These are phyloP conservation scores for Pythium diclinum DNA, from an alignment of 352 stramenopile genomes.

Conservation along the genomic window DNA sequence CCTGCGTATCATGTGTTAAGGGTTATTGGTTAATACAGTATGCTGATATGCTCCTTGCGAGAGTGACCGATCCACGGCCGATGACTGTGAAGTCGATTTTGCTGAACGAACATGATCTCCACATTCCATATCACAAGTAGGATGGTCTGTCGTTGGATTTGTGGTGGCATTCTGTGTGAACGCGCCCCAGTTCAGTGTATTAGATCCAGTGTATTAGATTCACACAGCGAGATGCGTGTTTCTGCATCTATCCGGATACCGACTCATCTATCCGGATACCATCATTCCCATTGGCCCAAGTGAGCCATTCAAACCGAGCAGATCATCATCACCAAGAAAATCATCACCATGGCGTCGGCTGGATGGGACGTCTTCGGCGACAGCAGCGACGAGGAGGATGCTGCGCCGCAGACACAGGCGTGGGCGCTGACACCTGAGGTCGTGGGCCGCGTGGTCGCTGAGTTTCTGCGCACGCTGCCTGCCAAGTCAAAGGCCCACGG, in stretches of 20 bases:
- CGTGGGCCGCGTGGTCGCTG: background rate
- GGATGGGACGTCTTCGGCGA: slow-evolving; percentile 1
- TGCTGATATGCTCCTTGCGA: no score
- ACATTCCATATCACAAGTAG: no score
- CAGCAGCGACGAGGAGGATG: slow-evolving; percentile 1
- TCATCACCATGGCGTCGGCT: background rate
- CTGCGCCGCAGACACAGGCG: background rate
- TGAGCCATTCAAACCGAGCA: background rate
- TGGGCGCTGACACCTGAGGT: background rate
- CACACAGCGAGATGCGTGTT: background rate
- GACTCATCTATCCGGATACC: background rate
- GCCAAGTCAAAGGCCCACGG: background rate
- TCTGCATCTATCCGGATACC: background rate
- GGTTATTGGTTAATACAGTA: no score
- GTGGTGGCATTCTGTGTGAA: no score
- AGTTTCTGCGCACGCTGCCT: background rate
- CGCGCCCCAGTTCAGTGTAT: no score
- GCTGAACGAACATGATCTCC: no score
- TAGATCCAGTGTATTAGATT: no score
- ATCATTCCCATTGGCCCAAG: background rate
- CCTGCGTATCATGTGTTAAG: no score
- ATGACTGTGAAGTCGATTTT: no score
- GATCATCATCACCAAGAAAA: background rate
- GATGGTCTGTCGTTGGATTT: no score
- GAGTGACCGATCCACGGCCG: no score